phyloP scores from a whole-genome alignment of 768 basidiomycete species.

The Trametes sanguinea region DNA sequence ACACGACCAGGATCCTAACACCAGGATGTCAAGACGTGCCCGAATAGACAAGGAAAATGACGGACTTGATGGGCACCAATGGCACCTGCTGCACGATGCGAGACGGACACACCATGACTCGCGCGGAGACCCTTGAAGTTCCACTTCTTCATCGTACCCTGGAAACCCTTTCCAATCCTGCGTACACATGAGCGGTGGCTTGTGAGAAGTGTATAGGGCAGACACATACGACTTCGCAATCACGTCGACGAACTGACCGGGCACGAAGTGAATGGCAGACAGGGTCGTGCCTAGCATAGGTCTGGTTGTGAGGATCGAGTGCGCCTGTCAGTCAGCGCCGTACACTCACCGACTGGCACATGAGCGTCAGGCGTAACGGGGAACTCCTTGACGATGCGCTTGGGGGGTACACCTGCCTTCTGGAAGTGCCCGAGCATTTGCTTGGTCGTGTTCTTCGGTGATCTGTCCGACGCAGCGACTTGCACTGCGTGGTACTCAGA shows the following conservation, averaged over 20 bases:
- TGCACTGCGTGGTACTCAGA: conserved; percentile 91
- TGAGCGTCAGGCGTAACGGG: conserved; percentile 87
- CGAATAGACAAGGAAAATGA: conserved; percentile 3
- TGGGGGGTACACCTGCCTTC: conserved; percentile 79
- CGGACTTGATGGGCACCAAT: conserved; percentile 93
- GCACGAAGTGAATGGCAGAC: conserved; percentile 93
- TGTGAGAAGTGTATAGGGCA: background rate
- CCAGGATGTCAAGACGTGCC: background rate
- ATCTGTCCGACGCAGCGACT: conserved; percentile 80
- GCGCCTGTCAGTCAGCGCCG: background rate
- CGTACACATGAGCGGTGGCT: background rate
- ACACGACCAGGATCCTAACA: conserved; percentile 91
- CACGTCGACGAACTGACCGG: conserved; percentile 94
- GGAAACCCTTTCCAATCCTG: conserved; percentile 97
- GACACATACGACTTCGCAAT: conserved; percentile 81
- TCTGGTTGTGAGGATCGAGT: background rate
- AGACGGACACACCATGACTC: conserved; percentile 94
- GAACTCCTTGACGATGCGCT: conserved; percentile 86
- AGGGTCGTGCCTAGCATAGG: conserved; percentile 71
- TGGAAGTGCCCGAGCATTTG: conserved; percentile 90
- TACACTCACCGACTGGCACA: conserved; percentile 76
- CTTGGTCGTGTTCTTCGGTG: conserved; percentile 67
- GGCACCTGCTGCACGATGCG: conserved; percentile 90
- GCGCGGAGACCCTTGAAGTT: conserved; percentile 89
- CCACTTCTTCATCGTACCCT: conserved; percentile 96